Evolutionary conservation across 75 land plant genomes (phyloP).

Genomic region (Pinus taeda): DNA sequence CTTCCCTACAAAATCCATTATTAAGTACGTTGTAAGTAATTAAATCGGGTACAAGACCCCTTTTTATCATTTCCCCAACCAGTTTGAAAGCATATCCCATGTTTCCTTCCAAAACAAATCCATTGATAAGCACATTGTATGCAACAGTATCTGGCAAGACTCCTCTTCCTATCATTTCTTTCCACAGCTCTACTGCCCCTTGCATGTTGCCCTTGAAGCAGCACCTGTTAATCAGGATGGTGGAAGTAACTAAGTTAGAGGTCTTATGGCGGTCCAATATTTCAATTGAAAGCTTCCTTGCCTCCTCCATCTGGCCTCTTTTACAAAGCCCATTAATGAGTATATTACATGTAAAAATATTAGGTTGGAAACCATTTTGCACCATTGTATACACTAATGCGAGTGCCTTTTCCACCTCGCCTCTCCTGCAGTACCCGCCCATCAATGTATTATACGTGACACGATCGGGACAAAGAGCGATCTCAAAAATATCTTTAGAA

Average conservation of each 20-base stretch:
- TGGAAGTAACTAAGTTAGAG: slow-evolving; percentile 44
- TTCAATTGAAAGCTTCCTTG: slow-evolving; percentile 41
- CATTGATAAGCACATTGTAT: slow-evolving; percentile 53
- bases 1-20: slow-evolving; percentile 36
- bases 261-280: slow-evolving; percentile 22
- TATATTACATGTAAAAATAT: slow-evolving; percentile 45
- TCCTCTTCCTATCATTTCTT: slow-evolving; percentile 24
- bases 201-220: slow-evolving; percentile 27
- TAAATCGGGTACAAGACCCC: slow-evolving; percentile 39
- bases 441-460: slow-evolving; percentile 70
- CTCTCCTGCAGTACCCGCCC: slow-evolving; percentile 43
- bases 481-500: slow-evolving; percentile 30
- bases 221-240: slow-evolving; percentile 45
- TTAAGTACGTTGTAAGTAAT: slow-evolving; percentile 51
- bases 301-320: slow-evolving; percentile 34
- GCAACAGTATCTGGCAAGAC: slow-evolving; percentile 27
- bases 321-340: slow-evolving; percentile 44
- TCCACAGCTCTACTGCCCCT: slow-evolving; percentile 34
- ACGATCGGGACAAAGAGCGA: slow-evolving; percentile 31
- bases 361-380: slow-evolving; percentile 28
- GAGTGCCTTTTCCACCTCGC: slow-evolving; percentile 38
- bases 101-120: slow-evolving; percentile 26
- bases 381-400: slow-evolving; percentile 31
- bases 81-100: slow-evolving; percentile 23
- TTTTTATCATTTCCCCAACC: slow-evolving; percentile 40